A percentile compares a stretch with the other conserved stretches of the same genome.
phyloP scores from a whole-genome alignment of 2,329 filamentous ascomycete species.

The Xylaria sp. region DNA sequence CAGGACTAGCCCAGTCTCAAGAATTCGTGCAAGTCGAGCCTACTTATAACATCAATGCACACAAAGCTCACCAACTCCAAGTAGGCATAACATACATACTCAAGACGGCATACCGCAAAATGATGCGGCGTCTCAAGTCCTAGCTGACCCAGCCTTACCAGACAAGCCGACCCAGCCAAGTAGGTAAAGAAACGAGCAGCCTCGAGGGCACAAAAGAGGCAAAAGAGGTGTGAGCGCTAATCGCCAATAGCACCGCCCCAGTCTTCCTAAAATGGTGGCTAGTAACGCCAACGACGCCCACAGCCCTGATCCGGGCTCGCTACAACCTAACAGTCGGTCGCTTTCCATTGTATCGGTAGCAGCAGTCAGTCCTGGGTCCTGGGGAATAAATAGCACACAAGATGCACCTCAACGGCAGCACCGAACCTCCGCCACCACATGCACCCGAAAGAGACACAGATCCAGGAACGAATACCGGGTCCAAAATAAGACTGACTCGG shows the following conservation, averaged over 20 bases:
- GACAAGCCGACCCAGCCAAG: constrained; percentile 24
- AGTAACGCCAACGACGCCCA: constrained; percentile 7
- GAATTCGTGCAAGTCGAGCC: constrained; percentile 4
- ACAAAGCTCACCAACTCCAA: neutral
- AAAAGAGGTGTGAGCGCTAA: constrained; percentile 6
- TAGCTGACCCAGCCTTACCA: constrained; percentile 40
- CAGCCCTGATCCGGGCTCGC: constrained; percentile 7
- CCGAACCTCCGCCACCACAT: constrained; percentile 15
- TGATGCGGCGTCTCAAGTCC: constrained; percentile 31
- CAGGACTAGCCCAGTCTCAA: neutral
- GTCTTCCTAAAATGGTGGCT: constrained; percentile 4
- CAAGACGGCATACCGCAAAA: constrained; percentile 7
- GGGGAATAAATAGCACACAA: constrained; percentile 14
- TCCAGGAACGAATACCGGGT: constrained; percentile 18
- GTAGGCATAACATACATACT: neutral
- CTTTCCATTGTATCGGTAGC: constrained; percentile 14
- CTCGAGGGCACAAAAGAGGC: constrained; percentile 10
- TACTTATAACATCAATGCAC: neutral
- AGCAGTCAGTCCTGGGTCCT: neutral
- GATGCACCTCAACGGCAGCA: constrained; percentile 19
- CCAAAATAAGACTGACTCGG: constrained; percentile 4
- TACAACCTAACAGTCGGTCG: constrained; percentile 9
- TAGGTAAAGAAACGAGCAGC: constrained; percentile 20
- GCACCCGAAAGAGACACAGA: constrained; percentile 11
- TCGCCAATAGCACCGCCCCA: constrained; percentile 5